A percentile compares a stretch with the other conserved stretches of the same genome.
These are phyloP conservation scores for Ustilago sp. DNA, from an alignment of 1,284 basidiomycete genomes.

Conservation along the genomic window DNA sequence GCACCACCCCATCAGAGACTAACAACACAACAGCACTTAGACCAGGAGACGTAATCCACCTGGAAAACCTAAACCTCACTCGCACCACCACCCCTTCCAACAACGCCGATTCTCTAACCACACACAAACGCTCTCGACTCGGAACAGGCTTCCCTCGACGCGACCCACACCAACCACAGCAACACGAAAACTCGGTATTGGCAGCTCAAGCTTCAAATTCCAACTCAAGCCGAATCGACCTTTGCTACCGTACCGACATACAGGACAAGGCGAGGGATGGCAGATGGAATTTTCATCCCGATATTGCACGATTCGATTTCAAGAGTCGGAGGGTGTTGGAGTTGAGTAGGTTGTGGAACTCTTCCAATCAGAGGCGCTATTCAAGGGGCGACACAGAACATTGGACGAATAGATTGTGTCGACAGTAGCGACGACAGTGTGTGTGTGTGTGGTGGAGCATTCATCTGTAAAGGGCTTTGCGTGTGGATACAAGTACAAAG, in stretches of 20 bases:
- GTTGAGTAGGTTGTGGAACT: constrained; percentile 3
- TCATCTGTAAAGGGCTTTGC: not conserved
- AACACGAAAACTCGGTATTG: not conserved
- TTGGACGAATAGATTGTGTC: not conserved
- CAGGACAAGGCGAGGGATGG: not conserved
- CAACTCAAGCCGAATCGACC: constrained; percentile 8
- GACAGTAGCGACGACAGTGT: not conserved
- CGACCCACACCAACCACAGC: not conserved
- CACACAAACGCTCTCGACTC: constrained; percentile 1
- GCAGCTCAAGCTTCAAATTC: not conserved
- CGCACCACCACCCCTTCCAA: not conserved
- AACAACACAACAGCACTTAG: not conserved
- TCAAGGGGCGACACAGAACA: not conserved
- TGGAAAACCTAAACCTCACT: constrained; percentile 24
- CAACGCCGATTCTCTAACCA: not conserved
- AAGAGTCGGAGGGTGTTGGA: constrained; percentile 16
- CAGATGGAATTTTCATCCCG: constrained; percentile 23
- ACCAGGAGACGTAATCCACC: constrained; percentile 28
- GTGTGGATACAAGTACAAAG: constrained; percentile 9
- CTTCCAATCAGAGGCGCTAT: not conserved
- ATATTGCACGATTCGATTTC: constrained; percentile 26
- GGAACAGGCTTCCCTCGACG: constrained; percentile 16
- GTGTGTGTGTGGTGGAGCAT: not conserved
- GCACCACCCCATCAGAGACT: not conserved
- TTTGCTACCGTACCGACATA: constrained; percentile 25